Evolutionary conservation across 805 yeast species (phyloP).

Genomic region (Spathaspora boniae): DNA sequence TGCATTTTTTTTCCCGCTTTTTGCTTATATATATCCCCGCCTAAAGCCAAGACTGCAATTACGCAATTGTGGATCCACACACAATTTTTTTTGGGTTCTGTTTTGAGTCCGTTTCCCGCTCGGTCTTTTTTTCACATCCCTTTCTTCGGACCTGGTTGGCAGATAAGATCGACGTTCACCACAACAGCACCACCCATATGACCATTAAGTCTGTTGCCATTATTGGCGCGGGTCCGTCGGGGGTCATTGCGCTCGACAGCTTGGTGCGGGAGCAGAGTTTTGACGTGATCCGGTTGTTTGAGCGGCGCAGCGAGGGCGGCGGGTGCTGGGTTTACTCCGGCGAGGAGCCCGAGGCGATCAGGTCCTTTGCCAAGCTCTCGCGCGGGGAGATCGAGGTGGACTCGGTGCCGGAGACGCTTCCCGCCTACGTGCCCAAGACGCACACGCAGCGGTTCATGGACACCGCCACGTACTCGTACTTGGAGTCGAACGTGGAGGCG

Average conservation of each 20-base stretch:
- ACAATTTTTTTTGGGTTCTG: no score
- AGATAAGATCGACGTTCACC: no score
- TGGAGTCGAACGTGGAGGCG: conserved; percentile 23
- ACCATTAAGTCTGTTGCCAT: no score
- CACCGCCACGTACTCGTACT: conserved; percentile 18
- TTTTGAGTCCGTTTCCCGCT: no score
- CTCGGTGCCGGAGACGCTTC: conserved; percentile 13
- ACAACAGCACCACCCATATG: no score
- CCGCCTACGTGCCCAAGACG: conserved; percentile 16
- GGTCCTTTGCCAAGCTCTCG: conserved; percentile 4
- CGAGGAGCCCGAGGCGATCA: conserved; percentile 18
- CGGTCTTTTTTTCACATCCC: no score
- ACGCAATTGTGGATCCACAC: no score
- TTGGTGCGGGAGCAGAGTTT: conserved; percentile 32
- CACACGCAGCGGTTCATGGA: conserved; percentile 17
- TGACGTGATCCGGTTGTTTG: conserved; percentile 35
- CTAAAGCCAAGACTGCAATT: no score
- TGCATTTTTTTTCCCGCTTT: no score
- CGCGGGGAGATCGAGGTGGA: conserved; percentile 11
- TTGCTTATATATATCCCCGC: no score
- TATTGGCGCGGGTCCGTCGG: conserved; percentile 53
- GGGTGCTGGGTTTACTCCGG: conserved; percentile 43
- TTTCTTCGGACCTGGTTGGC: no score
- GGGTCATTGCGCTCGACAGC: conserved; percentile 40
- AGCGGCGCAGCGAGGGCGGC: conserved; percentile 37